These are phyloP conservation scores for Crotalaria pallida DNA, from an alignment of 306 rosid genomes.

Conservation along the genomic window DNA sequence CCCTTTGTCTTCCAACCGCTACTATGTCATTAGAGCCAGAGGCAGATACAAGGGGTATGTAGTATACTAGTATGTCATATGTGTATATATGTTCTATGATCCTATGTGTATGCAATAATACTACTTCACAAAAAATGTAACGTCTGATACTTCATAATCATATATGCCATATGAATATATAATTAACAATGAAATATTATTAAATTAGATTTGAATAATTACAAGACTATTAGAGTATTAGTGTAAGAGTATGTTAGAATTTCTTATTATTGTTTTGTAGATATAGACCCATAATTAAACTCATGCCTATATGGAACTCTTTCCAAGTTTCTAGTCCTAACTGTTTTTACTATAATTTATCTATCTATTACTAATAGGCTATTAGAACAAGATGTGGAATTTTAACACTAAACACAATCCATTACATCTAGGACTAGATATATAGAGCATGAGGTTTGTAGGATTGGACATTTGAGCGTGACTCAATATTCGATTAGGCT, in stretches of 20 bases:
- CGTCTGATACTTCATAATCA: background rate
- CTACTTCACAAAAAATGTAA: background rate
- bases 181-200: too few relatives aligned
- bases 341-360: background rate
- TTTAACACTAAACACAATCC: too few relatives aligned
- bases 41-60: constrained; percentile 84
- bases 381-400: too few relatives aligned
- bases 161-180: background rate
- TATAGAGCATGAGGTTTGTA: too few relatives aligned
- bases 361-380: too few relatives aligned
- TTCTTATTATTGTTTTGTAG: background rate
- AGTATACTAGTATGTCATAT: too few relatives aligned
- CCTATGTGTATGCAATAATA: too few relatives aligned
- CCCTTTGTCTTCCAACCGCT: constrained; percentile 71
- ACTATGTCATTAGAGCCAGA: constrained; percentile 66
- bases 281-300: background rate
- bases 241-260: background rate
- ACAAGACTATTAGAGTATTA: background rate
- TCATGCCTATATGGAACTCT: background rate
- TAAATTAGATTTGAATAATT: background rate
- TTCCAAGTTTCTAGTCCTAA: background rate
- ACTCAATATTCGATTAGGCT: too few relatives aligned
- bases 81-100: background rate
- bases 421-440: too few relatives aligned
- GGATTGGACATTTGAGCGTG: too few relatives aligned